These are phyloP conservation scores for Arctium lappa DNA, from an alignment of 129 eudicot genomes.

Conservation along the genomic window DNA sequence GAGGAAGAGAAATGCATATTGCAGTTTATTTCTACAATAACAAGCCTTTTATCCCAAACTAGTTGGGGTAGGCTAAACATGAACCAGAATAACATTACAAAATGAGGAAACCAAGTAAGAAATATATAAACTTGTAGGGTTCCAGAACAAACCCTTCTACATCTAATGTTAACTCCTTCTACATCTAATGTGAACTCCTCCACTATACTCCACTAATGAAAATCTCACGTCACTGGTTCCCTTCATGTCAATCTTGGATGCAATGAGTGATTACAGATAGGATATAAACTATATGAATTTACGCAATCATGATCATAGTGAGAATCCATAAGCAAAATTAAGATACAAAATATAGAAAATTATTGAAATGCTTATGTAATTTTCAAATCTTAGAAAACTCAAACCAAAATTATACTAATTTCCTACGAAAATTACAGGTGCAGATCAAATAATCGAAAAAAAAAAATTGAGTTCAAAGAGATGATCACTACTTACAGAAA, in stretches of 20 bases:
- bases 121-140: not conserved
- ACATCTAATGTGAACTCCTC: no score
- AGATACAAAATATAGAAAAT: not conserved
- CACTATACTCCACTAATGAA: not conserved
- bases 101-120: not conserved
- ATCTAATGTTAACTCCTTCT: not conserved
- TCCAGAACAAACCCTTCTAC: slow-evolving; percentile 2
- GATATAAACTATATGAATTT: not conserved
- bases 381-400: not conserved
- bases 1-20: not conserved
- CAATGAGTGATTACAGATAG: not conserved
- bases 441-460: not conserved
- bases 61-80: not conserved
- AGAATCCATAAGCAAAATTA: not conserved
- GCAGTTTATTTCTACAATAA: not conserved
- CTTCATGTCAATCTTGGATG: not conserved
- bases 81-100: not conserved
- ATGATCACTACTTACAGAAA: slow-evolving; percentile 40
- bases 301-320: not conserved
- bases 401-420: not conserved
- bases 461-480: not conserved
- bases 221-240: not conserved
- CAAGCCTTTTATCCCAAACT: not conserved
- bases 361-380: not conserved
- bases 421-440: not conserved